Base-by-base conservation (phyloP, 2,329 filamentous ascomycete species). In the Moelleriella libera region DNA sequence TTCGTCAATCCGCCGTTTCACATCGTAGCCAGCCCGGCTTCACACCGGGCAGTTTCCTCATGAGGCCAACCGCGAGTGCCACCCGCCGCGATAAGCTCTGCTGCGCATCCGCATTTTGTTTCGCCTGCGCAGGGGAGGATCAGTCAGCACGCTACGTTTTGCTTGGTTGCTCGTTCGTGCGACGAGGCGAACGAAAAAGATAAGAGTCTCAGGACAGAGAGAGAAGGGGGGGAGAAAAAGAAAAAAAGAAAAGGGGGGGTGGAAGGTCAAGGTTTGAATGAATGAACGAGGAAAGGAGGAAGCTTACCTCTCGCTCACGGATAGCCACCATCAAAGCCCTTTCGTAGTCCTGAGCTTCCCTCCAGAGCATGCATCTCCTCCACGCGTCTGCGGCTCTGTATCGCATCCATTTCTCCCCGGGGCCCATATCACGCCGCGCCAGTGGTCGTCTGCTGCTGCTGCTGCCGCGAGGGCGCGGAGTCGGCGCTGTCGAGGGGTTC, bases 331-430 rank as follows among this genome's bases (percentile, higher is more conserved):
- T 12, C 30, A 53, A 34, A n/a, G 21, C 46, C 32, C 45, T 49
- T 46, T 58, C 57, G 10, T 54, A 59, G 44, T 51, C 53, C 9
- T 51, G 49, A 41, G 58, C 52, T 45, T 62, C 59, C 14, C 55
- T 53, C 41, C 53, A 56, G 41, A 63, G 52, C 11, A 59, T 56
- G 53, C 64, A 59, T 32, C 60, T 62, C 14, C 57, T 60, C 66
- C 66, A 69, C 5, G 67, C 68, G 47, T 59, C 58, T 5, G 63
- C 66, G 1, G 66, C 69, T 51, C 69, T 70, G 48, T 63, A 58
- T 30, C 68, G 60, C 48, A 71, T 61, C 14, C 71, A 54, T 31
- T 58, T 58, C 52, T 70, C 60, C 1, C 66, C 63, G 28, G 68
- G 67, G 49, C 68, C 69, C 46, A 61, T 53, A 28, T 37, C 34